Percentiles rank a stretch among this genome's conserved stretches.
phyloP scores from a whole-genome alignment of 768 basidiomycete genomes.

The Tylopilus felleus region DNA sequence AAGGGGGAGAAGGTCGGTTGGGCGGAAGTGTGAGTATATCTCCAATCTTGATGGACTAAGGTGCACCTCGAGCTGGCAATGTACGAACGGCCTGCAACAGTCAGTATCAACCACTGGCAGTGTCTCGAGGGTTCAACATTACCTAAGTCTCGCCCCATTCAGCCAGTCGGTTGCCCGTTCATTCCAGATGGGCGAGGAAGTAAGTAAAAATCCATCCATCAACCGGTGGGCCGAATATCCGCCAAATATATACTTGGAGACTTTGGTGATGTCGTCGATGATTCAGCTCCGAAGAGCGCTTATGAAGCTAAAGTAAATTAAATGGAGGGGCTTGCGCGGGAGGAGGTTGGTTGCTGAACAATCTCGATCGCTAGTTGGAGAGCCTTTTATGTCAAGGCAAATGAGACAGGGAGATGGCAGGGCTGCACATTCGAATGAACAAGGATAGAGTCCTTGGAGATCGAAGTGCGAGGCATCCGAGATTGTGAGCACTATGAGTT shows the following conservation, averaged over 20 bases:
- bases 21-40: constrained; percentile 58
- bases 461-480: constrained; percentile 43
- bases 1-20: constrained; percentile 59
- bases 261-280: constrained; percentile 49
- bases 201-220: constrained; percentile 62
- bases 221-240: constrained; percentile 46
- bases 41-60: constrained; percentile 47
- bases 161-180: constrained; percentile 72
- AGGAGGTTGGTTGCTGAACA: constrained; percentile 38
- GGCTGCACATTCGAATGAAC: constrained; percentile 45
- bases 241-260: constrained; percentile 31
- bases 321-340: constrained; percentile 45
- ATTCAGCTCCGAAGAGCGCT: constrained; percentile 56
- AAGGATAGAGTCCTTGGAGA: constrained; percentile 51
- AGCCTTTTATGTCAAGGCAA: constrained; percentile 30
- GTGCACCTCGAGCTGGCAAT: constrained; percentile 58
- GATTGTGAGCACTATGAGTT: constrained; percentile 33
- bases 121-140: constrained; percentile 7
- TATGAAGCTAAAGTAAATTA: constrained; percentile 46
- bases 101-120: constrained; percentile 13
- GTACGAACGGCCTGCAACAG: constrained; percentile 51
- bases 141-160: constrained; percentile 49
- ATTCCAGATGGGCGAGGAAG: constrained; percentile 38
- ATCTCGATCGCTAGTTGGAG: constrained; percentile 16
- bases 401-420: constrained; percentile 37